Percentiles rank a stretch among this genome's conserved stretches.
Conservation (phyloP, 352 stramenopile genomes). For the Globisporangium lucens region DNA sequence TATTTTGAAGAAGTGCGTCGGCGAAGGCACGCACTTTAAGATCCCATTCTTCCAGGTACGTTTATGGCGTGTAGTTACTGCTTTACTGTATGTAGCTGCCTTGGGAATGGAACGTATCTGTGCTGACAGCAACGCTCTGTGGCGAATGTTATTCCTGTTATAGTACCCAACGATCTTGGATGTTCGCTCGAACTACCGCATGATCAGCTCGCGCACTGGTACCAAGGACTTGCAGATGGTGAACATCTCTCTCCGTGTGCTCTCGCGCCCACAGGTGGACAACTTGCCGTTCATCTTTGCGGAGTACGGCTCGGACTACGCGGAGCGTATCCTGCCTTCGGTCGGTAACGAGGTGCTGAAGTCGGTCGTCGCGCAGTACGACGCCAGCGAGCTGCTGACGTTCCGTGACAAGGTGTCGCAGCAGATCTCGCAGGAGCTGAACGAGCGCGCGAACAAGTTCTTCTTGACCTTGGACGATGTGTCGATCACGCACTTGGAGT, state of each 20-base stretch:
- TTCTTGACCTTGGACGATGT: conserved; percentile 99
- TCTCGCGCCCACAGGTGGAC: conserved; percentile 92
- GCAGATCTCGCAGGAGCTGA: conserved; percentile 96
- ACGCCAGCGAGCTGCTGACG: conserved; percentile 98
- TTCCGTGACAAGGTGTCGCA: conserved; percentile 97
- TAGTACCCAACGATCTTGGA: conserved; percentile 97
- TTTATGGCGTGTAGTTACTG: background rate
- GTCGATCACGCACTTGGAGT: conserved; percentile 99
- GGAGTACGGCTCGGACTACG: conserved; percentile 97
- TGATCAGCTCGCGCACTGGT: conserved; percentile 96
- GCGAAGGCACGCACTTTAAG: conserved; percentile 99
- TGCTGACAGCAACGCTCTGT: conserved; percentile 25
- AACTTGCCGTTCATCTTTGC: conserved; percentile 96
- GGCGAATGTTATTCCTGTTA: too few relatives aligned
- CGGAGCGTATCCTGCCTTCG: conserved; percentile 99
- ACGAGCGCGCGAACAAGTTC: conserved; percentile 96
- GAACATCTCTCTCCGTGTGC: conserved; percentile 98
- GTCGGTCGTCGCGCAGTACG: conserved; percentile 97
- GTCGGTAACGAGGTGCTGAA: conserved; percentile 97
- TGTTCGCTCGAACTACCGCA: conserved; percentile 95
- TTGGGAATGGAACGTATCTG: background rate
- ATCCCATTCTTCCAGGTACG: conserved; percentile 94
- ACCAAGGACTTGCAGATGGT: conserved; percentile 99
- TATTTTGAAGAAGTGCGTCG: conserved; percentile 93
- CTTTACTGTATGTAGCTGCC: conserved; percentile 14